Conservation (phyloP, 176 grass and related monocot genomes). For the Panicum miliaceum region DNA sequence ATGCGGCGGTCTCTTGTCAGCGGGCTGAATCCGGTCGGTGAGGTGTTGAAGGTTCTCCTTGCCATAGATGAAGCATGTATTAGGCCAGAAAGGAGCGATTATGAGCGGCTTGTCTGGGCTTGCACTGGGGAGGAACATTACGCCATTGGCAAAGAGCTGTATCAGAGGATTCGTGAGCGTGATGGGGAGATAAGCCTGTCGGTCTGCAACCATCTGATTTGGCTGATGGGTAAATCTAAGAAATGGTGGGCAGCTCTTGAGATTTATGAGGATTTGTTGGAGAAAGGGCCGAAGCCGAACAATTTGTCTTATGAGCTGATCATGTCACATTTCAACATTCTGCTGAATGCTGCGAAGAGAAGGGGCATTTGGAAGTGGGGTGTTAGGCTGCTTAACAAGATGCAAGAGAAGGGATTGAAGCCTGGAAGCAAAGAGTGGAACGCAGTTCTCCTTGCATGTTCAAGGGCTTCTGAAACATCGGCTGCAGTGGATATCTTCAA, state of each 20-base stretch:
- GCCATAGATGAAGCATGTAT: conserved; percentile 64
- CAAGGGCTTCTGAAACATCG: conserved; percentile 74
- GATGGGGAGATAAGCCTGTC: conserved; percentile 62
- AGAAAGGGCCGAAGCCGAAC: conserved; percentile 78
- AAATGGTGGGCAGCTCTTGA: conserved; percentile 97
- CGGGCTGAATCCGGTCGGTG: conserved; percentile 49
- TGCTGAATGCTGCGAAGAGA: conserved; percentile 73
- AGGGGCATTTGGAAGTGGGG: conserved; percentile 80
- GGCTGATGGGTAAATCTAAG: conserved; percentile 84
- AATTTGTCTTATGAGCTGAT: conserved; percentile 80
- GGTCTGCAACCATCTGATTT: conserved; percentile 89
- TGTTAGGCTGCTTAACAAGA: conserved; percentile 76
- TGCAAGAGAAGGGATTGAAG: conserved; percentile 81
- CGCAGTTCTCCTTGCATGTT: conserved; percentile 78
- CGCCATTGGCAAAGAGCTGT: conserved; percentile 73
- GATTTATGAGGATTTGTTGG: conserved; percentile 86
- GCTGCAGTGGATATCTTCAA: conserved; percentile 74
- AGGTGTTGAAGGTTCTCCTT: conserved; percentile 66
- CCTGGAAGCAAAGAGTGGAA: conserved; percentile 87
- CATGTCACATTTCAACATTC: conserved; percentile 73
- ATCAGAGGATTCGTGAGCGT: conserved; percentile 67
- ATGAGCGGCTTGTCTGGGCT: conserved; percentile 78
- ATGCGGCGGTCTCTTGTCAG: conserved; percentile 62
- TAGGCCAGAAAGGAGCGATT: conserved; percentile 41
- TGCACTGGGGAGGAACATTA: conserved; percentile 77